Conservation (phyloP, 169 alveolate species). For the Babesia ovata region DNA sequence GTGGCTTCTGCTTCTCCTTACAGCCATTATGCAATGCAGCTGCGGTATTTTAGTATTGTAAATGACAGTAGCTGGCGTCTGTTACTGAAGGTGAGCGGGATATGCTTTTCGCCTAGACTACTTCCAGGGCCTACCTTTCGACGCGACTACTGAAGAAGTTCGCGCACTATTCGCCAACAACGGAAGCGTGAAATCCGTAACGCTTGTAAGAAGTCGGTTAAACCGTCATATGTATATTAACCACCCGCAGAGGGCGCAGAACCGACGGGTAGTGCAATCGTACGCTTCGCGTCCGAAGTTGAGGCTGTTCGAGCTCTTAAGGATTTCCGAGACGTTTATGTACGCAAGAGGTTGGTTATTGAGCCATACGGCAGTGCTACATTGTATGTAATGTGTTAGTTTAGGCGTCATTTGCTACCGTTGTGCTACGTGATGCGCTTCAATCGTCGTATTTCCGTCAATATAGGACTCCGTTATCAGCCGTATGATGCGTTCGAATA, state of each 20-base stretch:
- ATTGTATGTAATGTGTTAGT: not conserved
- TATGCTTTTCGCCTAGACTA: not conserved
- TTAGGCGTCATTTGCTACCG: not conserved
- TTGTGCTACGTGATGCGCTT: not conserved
- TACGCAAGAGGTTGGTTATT: constrained; percentile 37
- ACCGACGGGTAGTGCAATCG: constrained; percentile 59
- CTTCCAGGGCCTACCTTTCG: constrained; percentile 65
- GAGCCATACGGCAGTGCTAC: not conserved
- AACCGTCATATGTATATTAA: not conserved
- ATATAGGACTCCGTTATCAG: too few species aligned
- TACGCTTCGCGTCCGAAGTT: constrained; percentile 45
- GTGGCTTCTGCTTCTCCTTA: too few species aligned
- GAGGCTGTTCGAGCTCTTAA: constrained; percentile 60
- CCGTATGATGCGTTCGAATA: not conserved
- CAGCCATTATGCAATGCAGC: constrained; percentile 22
- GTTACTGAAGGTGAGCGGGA: constrained; percentile 37
- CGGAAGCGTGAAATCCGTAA: constrained; percentile 16
- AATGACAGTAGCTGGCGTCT: constrained; percentile 50
- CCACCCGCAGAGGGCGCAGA: constrained; percentile 16
- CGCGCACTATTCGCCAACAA: constrained; percentile 2
- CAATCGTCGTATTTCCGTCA: not conserved
- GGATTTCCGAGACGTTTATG: constrained; percentile 21
- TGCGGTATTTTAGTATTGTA: constrained; percentile 7
- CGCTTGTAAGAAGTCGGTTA: constrained; percentile 43
- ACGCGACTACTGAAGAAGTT: constrained; percentile 41